Evolutionary conservation across 768 basidiomycete genomes (phyloP).

Genomic region (Mycena amicta): DNA sequence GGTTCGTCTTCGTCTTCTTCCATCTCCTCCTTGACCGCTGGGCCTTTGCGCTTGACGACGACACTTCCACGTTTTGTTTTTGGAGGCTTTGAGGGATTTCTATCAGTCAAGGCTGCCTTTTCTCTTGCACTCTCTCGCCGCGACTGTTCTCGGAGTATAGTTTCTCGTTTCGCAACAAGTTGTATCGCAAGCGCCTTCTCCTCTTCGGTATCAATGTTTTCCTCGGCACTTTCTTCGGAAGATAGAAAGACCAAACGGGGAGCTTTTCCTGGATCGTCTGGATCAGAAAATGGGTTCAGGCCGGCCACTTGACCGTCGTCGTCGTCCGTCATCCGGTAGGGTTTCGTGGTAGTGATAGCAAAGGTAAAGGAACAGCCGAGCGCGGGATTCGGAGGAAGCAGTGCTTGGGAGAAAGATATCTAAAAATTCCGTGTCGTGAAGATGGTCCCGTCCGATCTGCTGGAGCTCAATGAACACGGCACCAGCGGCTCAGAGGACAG

Average conservation of each 20-base stretch:
- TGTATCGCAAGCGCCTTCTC: constrained; percentile 41
- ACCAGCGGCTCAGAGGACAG: background rate
- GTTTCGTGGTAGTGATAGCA: constrained; percentile 69
- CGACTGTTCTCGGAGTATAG: constrained; percentile 37
- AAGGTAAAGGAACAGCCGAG: constrained; percentile 53
- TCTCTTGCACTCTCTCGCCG: constrained; percentile 27
- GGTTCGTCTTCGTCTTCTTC: constrained; percentile 21
- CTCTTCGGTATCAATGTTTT: constrained; percentile 51
- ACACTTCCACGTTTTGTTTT: background rate
- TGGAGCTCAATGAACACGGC: constrained; percentile 13
- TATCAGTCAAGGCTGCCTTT: constrained; percentile 19
- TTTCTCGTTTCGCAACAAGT: constrained; percentile 42
- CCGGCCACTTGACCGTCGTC: constrained; percentile 35
- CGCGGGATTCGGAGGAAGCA: constrained; percentile 49
- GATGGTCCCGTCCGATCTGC: constrained; percentile 34
- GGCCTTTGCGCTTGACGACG: background rate
- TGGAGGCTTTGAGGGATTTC: background rate
- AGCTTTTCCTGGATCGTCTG: constrained; percentile 33
- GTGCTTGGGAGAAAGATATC: constrained; percentile 55
- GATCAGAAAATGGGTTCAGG: constrained; percentile 65
- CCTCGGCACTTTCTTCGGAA: constrained; percentile 39
- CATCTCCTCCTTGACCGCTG: constrained; percentile 2
- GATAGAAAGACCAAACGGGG: constrained; percentile 44
- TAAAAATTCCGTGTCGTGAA: constrained; percentile 45
- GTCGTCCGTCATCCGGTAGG: constrained; percentile 36